A percentile compares a stretch with the other conserved stretches of the same genome.
These are phyloP conservation scores for Plasmodium cynomolgi DNA, from an alignment of 169 alveolate species.

Conservation along the genomic window DNA sequence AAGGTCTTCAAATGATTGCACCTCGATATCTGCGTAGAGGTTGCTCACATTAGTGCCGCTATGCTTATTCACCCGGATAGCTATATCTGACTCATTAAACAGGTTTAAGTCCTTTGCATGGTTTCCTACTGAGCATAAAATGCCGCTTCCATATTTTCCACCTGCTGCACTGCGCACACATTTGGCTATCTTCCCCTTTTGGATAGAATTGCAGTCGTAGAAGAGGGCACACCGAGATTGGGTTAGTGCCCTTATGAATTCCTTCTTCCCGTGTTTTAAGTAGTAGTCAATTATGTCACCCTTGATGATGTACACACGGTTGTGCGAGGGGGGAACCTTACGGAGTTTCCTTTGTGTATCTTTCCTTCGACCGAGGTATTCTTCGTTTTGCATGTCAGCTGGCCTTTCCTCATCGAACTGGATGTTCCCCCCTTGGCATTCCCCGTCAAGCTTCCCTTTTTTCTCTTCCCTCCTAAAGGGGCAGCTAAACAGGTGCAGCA, in stretches of 20 bases:
- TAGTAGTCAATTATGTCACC: slow-evolving; percentile 36
- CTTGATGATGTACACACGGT: slow-evolving; percentile 12
- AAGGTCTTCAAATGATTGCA: slow-evolving; percentile 27
- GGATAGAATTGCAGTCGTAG: slow-evolving; percentile 20
- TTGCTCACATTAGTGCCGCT: neutral
- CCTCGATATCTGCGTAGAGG: slow-evolving; percentile 30
- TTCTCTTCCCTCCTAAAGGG: neutral
- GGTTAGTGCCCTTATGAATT: neutral
- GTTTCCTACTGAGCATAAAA: slow-evolving; percentile 19
- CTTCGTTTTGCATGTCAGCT: neutral
- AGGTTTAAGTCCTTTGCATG: slow-evolving; percentile 32
- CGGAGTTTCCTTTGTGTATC: neutral
- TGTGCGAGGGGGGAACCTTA: neutral
- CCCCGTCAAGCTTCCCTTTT: neutral
- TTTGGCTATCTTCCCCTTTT: slow-evolving; percentile 21
- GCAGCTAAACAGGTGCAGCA: neutral
- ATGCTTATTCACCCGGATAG: slow-evolving; percentile 2
- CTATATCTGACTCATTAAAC: slow-evolving; percentile 50
- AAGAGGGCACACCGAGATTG: slow-evolving; percentile 6
- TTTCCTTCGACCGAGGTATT: neutral
- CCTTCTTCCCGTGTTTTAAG: neutral
- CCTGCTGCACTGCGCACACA: neutral
- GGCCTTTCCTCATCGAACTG: neutral
- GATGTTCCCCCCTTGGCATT: neutral
- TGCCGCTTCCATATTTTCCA: neutral